These are phyloP conservation scores for Daldinia sp. DNA, from an alignment of 2,329 filamentous ascomycete genomes.

Conservation along the genomic window DNA sequence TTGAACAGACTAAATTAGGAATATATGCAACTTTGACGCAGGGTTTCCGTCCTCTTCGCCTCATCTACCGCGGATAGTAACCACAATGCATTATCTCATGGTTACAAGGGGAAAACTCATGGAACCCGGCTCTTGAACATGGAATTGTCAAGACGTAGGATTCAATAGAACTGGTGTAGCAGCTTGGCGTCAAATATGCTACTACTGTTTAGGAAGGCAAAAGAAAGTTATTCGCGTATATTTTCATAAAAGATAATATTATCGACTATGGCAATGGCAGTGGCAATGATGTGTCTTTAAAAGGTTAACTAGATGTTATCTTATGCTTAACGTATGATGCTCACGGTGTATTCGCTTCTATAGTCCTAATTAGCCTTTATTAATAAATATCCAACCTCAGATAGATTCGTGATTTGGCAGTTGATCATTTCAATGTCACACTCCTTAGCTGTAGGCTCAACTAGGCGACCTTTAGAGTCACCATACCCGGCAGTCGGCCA, in stretches of 20 bases:
- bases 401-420: too few species aligned
- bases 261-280: not conserved
- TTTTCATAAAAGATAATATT: not conserved
- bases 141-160: conserved; percentile 1
- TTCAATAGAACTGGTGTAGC: not conserved
- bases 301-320: too few species aligned
- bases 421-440: too few species aligned
- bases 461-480: not conserved
- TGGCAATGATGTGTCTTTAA: too few species aligned
- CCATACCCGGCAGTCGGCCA: not conserved
- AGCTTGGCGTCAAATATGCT: not conserved
- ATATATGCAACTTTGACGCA: not conserved
- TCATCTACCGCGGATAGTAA: not conserved
- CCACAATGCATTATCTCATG: not conserved
- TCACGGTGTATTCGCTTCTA: too few species aligned
- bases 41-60: not conserved
- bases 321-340: too few species aligned
- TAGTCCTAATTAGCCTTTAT: too few species aligned
- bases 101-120: not conserved
- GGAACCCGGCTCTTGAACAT: not conserved
- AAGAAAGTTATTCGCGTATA: not conserved
- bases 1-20: not conserved
- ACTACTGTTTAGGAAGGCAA: conserved; percentile 1
- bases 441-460: too few species aligned
- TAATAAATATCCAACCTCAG: too few species aligned